Evolutionary conservation across 768 basidiomycete genomes (phyloP).

Genomic region (Megacollybia marginata): DNA sequence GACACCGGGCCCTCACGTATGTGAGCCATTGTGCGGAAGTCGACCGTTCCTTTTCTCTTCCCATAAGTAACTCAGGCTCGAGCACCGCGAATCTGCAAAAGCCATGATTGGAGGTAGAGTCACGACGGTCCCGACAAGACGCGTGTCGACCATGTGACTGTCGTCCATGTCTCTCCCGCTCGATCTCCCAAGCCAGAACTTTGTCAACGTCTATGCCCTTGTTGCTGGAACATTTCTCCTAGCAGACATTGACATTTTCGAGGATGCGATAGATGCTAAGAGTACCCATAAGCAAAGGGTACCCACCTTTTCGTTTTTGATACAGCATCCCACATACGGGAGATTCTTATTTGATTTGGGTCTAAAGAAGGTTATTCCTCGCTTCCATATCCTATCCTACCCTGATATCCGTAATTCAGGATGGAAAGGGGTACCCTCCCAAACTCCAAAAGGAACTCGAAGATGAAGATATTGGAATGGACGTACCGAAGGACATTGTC

Average conservation of each 20-base stretch:
- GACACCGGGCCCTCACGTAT: too few relatives aligned
- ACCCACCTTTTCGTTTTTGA: not conserved
- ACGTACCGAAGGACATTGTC: not conserved
- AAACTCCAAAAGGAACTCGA: not conserved
- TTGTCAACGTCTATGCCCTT: not conserved
- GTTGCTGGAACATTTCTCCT: not conserved
- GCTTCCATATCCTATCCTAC: not conserved
- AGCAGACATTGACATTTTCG: not conserved
- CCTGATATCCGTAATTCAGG: not conserved
- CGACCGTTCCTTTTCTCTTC: too few relatives aligned
- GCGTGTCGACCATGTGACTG: too few relatives aligned
- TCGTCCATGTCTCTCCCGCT: not conserved
- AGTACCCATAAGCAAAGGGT: not conserved
- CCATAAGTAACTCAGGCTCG: too few relatives aligned
- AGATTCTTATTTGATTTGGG: not conserved
- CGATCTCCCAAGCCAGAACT: not conserved
- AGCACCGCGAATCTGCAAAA: too few relatives aligned
- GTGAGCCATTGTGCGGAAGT: too few relatives aligned
- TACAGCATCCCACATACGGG: not conserved
- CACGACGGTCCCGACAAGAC: too few relatives aligned
- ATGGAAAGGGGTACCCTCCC: not conserved
- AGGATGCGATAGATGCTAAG: not conserved
- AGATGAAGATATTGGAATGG: not conserved
- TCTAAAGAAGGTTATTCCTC: not conserved
- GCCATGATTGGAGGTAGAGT: too few relatives aligned